Evolutionary conservation across 176 grass and related monocot genomes (phyloP).

Genomic region (Elymus sibiricus): DNA sequence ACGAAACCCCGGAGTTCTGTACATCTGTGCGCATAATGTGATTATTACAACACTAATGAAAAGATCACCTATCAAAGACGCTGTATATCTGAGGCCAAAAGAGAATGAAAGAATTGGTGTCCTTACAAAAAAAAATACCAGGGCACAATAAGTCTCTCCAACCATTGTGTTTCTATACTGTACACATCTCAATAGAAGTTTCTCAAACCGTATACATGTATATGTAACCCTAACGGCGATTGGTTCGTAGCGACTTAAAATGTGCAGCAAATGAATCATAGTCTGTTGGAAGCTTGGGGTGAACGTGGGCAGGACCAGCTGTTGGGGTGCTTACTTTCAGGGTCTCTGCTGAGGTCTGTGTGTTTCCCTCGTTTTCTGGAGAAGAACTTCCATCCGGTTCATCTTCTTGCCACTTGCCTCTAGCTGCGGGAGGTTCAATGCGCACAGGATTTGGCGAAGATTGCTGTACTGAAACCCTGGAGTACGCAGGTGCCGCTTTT

Average conservation of each 20-base stretch:
- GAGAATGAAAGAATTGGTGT: conserved; percentile 40
- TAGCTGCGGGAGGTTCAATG: conserved; percentile 16
- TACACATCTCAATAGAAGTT: conserved; percentile 34
- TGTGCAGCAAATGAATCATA: conserved; percentile 83
- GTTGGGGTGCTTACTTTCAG: conserved; percentile 32
- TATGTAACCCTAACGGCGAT: conserved; percentile 39
- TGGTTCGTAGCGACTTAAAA: conserved; percentile 78
- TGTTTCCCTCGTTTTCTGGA: conserved; percentile 21
- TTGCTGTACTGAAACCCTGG: conserved; percentile 28
- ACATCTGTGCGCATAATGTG: conserved; percentile 1
- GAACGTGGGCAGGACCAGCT: conserved; percentile 45
- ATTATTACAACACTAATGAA: conserved; percentile 25
- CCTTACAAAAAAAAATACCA: not conserved
- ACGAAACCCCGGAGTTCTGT: not conserved
- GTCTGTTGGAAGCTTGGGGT: conserved; percentile 79
- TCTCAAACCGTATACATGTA: not conserved
- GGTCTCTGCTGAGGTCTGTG: conserved; percentile 18
- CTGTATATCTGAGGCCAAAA: conserved; percentile 15
- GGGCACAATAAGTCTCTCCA: not conserved
- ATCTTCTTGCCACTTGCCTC: conserved; percentile 29
- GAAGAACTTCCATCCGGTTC: conserved; percentile 8
- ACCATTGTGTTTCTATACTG: conserved; percentile 37
- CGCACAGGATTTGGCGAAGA: conserved; percentile 37
- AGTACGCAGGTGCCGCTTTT: conserved; percentile 14
- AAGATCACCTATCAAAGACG: not conserved